Conservation (phyloP, 768 basidiomycete species). For the Boletus reticuloceps region DNA sequence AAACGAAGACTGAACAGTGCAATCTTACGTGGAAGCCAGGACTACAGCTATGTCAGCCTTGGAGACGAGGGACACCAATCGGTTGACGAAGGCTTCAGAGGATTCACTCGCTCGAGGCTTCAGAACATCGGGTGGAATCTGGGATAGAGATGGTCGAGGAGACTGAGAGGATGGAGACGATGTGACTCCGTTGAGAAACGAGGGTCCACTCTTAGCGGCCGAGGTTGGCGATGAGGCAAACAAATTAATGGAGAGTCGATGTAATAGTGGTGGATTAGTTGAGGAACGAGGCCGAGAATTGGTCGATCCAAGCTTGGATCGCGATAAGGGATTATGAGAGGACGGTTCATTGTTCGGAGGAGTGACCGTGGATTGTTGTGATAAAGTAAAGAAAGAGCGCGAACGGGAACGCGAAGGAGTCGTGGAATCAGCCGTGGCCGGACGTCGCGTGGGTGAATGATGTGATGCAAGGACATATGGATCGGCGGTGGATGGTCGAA, state of each 20-base stretch:
- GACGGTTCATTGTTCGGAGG: slow-evolving; percentile 7
- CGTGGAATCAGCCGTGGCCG: slow-evolving; percentile 42
- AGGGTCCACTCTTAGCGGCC: slow-evolving; percentile 12
- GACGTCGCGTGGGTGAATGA: slow-evolving; percentile 30
- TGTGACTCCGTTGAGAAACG: slow-evolving; percentile 7
- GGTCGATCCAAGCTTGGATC: slow-evolving; percentile 27
- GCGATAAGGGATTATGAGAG: slow-evolving; percentile 2
- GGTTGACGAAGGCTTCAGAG: slow-evolving; percentile 63
- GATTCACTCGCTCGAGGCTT: slow-evolving; percentile 63
- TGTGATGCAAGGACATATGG: slow-evolving; percentile 13
- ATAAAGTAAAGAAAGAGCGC: slow-evolving; percentile 27
- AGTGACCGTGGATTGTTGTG: slow-evolving; percentile 16
- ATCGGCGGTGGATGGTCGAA: slow-evolving; percentile 19
- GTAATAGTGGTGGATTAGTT: slow-evolving; percentile 69
- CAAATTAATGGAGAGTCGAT: slow-evolving; percentile 66
- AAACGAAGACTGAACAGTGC: not conserved
- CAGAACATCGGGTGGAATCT: slow-evolving; percentile 44
- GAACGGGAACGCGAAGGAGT: slow-evolving; percentile 34
- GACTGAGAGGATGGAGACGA: slow-evolving; percentile 35
- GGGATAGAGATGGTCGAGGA: slow-evolving; percentile 45
- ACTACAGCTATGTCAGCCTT: slow-evolving; percentile 79
- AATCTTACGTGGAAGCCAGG: slow-evolving; percentile 72
- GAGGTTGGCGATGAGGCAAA: slow-evolving; percentile 49
- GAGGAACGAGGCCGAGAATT: slow-evolving; percentile 46
- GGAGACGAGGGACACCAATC: slow-evolving; percentile 61